Conservation (phyloP, 305 asterid genomes). For the Ilex paraguariensis region DNA sequence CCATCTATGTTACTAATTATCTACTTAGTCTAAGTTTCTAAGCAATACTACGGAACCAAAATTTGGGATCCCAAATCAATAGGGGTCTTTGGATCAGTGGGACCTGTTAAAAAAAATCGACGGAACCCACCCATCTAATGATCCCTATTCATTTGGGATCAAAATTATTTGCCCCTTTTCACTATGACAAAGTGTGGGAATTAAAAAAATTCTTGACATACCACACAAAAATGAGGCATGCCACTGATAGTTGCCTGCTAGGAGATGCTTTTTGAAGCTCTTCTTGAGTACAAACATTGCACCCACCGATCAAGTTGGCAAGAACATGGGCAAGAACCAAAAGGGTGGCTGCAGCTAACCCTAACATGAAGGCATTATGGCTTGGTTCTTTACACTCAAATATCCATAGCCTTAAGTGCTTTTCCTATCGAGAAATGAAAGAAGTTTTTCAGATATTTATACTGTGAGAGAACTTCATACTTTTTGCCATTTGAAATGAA, state of each 20-base stretch:
- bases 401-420: constrained; percentile 5
- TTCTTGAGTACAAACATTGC: constrained; percentile 14
- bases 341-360: neutral
- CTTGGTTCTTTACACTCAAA: neutral
- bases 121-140: no score
- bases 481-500: neutral
- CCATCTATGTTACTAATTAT: no score
- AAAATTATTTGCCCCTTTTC: neutral
- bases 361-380: neutral
- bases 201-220: constrained; percentile 9
- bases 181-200: neutral
- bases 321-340: neutral
- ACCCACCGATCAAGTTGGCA: neutral
- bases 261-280: constrained; percentile 59
- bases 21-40: no score
- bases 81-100: no score
- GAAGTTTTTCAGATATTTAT: neutral
- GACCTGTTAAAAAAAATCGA: no score
- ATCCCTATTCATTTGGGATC: neutral
- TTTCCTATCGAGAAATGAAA: neutral
- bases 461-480: neutral
- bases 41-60: no score
- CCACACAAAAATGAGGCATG: constrained; percentile 76
- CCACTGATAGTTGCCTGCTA: constrained; percentile 53
- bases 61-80: no score